phyloP scores from a whole-genome alignment of 1,139 yeast genomes.

The Ogataea hybrid region DNA sequence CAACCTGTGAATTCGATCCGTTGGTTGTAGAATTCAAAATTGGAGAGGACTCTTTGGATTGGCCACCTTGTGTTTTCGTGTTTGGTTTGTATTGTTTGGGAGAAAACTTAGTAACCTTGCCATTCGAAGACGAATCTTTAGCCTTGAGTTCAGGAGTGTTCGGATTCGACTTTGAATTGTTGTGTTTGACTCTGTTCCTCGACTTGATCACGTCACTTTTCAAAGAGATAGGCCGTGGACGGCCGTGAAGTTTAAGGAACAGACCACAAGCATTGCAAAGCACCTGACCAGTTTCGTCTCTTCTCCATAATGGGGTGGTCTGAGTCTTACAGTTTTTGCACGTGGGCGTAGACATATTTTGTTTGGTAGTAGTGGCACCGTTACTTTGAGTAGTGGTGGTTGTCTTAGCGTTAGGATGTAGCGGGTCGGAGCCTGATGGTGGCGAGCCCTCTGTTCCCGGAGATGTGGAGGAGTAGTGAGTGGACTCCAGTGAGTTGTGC shows the following conservation, averaged over 20 bases:
- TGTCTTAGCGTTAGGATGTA: slow-evolving; percentile 50
- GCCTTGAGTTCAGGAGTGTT: slow-evolving; percentile 36
- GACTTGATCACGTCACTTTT: slow-evolving; percentile 92
- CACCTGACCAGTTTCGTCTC: slow-evolving; percentile 92
- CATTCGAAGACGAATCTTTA: slow-evolving; percentile 26
- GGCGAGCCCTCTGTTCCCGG: slow-evolving; percentile 8
- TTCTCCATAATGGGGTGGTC: slow-evolving; percentile 92
- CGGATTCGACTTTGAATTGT: slow-evolving; percentile 29
- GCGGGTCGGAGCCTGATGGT: slow-evolving; percentile 28
- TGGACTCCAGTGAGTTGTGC: slow-evolving; percentile 3
- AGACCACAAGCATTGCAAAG: slow-evolving; percentile 95
- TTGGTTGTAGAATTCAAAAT: slow-evolving; percentile 15
- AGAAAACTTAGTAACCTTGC: slow-evolving; percentile 30
- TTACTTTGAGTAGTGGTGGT: slow-evolving; percentile 40
- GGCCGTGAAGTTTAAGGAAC: slow-evolving; percentile 84
- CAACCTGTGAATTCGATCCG: slow-evolving; percentile 12
- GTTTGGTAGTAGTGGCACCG: slow-evolving; percentile 39
- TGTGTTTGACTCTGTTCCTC: slow-evolving; percentile 71
- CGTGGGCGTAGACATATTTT: slow-evolving; percentile 60
- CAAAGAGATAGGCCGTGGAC: slow-evolving; percentile 86
- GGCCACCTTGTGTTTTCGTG: slow-evolving; percentile 17
- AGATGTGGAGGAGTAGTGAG: slow-evolving; percentile 5
- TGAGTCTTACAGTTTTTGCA: slow-evolving; percentile 91
- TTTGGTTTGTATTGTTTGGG: slow-evolving; percentile 36
- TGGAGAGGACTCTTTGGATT: slow-evolving; percentile 17